Percentiles rank a stretch among this genome's conserved stretches.
phyloP scores from a whole-genome alignment of 2,329 filamentous ascomycete genomes.

The Aspergillus pseudoglaucus region DNA sequence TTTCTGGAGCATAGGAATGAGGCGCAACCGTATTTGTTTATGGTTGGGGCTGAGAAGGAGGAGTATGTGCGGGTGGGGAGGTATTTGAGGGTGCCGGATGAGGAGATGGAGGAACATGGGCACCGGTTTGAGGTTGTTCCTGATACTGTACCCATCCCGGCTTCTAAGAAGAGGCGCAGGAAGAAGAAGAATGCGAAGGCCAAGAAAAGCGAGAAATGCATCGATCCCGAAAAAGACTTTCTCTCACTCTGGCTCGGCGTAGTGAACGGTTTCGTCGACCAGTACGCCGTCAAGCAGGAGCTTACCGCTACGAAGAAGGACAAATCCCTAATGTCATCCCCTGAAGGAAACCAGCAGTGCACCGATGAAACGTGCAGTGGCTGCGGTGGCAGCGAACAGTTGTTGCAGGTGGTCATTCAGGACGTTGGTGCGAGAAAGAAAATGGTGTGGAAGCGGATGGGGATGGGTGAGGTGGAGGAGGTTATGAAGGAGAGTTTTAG shows the following conservation, averaged over 20 bases:
- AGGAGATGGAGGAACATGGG: not conserved
- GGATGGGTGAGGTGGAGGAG: too few relatives aligned
- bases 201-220: conserved; percentile 1
- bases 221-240: conserved; percentile 9
- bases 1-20: not conserved
- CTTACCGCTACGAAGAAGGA: not conserved
- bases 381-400: too few relatives aligned
- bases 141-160: too few relatives aligned
- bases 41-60: conserved; percentile 5
- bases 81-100: conserved; percentile 3
- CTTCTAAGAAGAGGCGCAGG: not conserved
- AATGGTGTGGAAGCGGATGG: not conserved
- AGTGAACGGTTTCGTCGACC: conserved; percentile 2
- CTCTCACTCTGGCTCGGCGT: not conserved
- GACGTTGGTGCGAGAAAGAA: not conserved
- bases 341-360: too few relatives aligned
- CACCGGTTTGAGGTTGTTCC: not conserved
- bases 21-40: conserved; percentile 11
- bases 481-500: too few relatives aligned
- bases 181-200: not conserved
- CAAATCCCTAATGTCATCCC: not conserved
- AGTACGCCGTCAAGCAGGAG: conserved; percentile 1
- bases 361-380: too few relatives aligned
- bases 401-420: not conserved
- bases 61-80: conserved; percentile 9